A percentile compares a stretch with the other conserved stretches of the same genome.
Evolutionary conservation across 352 stramenopile genomes (phyloP).

Genomic region (Globisporangium lucens): DNA sequence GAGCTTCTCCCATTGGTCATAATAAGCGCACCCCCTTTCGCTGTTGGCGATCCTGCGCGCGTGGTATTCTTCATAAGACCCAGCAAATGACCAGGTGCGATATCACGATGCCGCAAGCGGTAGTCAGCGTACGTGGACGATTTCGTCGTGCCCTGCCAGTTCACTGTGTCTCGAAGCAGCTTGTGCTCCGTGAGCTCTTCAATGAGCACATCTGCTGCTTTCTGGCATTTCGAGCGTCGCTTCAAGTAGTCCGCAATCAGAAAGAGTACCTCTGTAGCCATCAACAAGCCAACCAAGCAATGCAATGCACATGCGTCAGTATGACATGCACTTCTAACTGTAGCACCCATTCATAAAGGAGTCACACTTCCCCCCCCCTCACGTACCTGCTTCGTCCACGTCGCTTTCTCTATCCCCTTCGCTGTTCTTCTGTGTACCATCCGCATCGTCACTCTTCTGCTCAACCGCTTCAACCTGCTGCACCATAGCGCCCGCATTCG

Average conservation of each 20-base stretch:
- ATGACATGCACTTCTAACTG: neutral
- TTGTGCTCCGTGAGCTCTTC: slow-evolving; percentile 57
- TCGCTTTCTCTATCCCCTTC: slow-evolving; percentile 10
- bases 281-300: neutral
- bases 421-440: neutral
- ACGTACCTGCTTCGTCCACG: slow-evolving; percentile 15
- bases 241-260: slow-evolving; percentile 85
- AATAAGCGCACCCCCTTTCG: slow-evolving; percentile 6
- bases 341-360: neutral
- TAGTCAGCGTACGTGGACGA: slow-evolving; percentile 72
- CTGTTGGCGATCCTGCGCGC: slow-evolving; percentile 19
- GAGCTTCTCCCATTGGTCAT: slow-evolving; percentile 1
- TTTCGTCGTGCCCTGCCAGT: slow-evolving; percentile 57
- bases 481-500: neutral
- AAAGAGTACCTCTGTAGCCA: slow-evolving; percentile 69
- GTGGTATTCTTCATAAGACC: slow-evolving; percentile 39
- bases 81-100: slow-evolving; percentile 64
- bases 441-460: neutral
- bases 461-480: neutral
- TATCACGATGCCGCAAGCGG: slow-evolving; percentile 64
- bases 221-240: slow-evolving; percentile 54
- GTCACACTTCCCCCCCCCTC: neutral
- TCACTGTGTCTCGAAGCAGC: slow-evolving; percentile 51
- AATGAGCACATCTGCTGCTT: slow-evolving; percentile 64
- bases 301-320: neutral